Conservation (phyloP, 2,329 filamentous ascomycete genomes). For the Cercospora sp. region DNA sequence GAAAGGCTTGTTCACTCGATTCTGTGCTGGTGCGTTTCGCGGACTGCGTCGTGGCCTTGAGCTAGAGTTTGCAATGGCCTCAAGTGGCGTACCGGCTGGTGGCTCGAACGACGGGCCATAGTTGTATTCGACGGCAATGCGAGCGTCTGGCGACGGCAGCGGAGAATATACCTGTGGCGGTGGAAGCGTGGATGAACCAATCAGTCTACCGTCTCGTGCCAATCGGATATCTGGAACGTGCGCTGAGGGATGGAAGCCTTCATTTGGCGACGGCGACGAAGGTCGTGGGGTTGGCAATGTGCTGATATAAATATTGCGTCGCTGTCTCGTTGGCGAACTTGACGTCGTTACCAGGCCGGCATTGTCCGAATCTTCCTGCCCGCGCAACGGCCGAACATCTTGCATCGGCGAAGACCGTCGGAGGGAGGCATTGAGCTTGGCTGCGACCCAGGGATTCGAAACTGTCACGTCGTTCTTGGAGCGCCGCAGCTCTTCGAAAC, state of each 20-base stretch:
- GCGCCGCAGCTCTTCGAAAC: slow-evolving; percentile 39
- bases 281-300: slow-evolving; percentile 35
- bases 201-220: slow-evolving; percentile 27
- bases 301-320: not conserved
- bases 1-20: slow-evolving; percentile 36
- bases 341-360: not conserved
- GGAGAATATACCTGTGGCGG: slow-evolving; percentile 22
- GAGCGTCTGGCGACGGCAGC: slow-evolving; percentile 3
- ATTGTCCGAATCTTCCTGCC: not conserved
- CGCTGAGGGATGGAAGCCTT: slow-evolving; percentile 28
- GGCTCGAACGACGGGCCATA: slow-evolving; percentile 14
- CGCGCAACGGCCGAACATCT: not conserved
- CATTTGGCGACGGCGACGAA: slow-evolving; percentile 35
- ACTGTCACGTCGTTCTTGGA: slow-evolving; percentile 38
- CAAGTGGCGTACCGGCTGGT: slow-evolving; percentile 29
- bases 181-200: slow-evolving; percentile 21
- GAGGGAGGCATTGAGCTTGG: slow-evolving; percentile 46
- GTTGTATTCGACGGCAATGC: slow-evolving; percentile 14
- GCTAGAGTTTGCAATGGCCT: slow-evolving; percentile 29
- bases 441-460: slow-evolving; percentile 54
- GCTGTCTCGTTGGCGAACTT: slow-evolving; percentile 22
- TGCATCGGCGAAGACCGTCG: slow-evolving; percentile 1
- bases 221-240: slow-evolving; percentile 28
- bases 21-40: slow-evolving; percentile 23
- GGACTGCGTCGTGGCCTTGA: slow-evolving; percentile 25